Evolutionary conservation across 225 moss, liverwort and hornwort genomes (phyloP), one percentile per base, ranked within the genome.

Genomic region (Straminergon stramineum): DNA sequence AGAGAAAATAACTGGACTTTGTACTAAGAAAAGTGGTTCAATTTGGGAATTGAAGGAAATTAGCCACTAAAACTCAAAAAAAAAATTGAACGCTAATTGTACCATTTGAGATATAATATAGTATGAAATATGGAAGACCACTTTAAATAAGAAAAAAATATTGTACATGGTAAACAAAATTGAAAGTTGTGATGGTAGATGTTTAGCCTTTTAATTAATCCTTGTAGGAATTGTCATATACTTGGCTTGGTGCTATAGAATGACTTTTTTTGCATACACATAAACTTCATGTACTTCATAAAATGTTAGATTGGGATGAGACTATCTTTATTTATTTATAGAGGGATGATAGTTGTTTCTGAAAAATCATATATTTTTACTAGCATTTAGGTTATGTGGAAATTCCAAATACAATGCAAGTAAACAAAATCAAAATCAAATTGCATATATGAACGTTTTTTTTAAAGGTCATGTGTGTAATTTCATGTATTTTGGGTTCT

Each of bases 291-390:
- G 1, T 37, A 37, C 1, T 24, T 55, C 10, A 37, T 78, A 2
- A 78, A 56, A 56, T 35, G 2, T 23, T 37, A 23, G 3, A 78
- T 23, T 15, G 15, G 15, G 0, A 35, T 53, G 35, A 15, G 3
- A 23, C n/a, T n/a, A 9, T 37, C 35, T 34, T 22, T 15, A 53
- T 53, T 77, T 9, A 35, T 22, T 53, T 35, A 23, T 1, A 35
- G 14, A 35, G 0, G 0, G 22, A 53, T 35, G 1, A 75, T 0
- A 13, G 0, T 32, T 52, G 13, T 8, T 52, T 34, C 0, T 52
- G 4, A 4, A 31, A 51, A 32, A 31, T 20, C 1, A 31, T 18
- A 10, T 52, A 22, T 20, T 43, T 13, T 53, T 5, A 34, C 22
- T 21, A 77, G 34, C 19, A 13, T 10, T 32, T 8, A 76, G 7